phyloP scores from a whole-genome alignment of 306 rosid genomes.

The Begonia masoniana region DNA sequence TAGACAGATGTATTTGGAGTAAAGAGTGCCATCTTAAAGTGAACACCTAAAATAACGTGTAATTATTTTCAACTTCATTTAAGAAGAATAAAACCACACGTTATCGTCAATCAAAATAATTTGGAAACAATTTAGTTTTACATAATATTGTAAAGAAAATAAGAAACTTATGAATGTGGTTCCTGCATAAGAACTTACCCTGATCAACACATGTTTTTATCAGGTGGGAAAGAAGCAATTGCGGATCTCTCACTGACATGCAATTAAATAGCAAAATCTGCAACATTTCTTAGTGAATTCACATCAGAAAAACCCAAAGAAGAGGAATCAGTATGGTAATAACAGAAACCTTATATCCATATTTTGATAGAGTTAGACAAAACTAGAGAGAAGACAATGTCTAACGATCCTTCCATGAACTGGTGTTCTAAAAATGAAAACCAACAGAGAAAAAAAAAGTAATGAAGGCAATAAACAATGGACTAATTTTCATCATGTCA shows the following conservation, averaged over 20 bases:
- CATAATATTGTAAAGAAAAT: too few species aligned
- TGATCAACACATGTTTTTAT: conserved; percentile 73
- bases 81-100: too few species aligned
- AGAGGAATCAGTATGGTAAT: not conserved
- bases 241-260: conserved; percentile 85
- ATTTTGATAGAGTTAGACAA: too few species aligned
- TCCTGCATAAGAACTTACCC: conserved; percentile 33
- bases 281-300: conserved; percentile 11
- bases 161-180: not conserved
- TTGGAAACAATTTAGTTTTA: too few species aligned
- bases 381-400: too few species aligned
- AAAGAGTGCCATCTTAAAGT: conserved; percentile 82
- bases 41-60: conserved; percentile 33
- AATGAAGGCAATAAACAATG: too few species aligned
- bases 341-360: not conserved
- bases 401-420: too few species aligned
- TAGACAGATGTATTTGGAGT: conserved; percentile 74
- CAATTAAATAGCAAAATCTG: conserved; percentile 95
- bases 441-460: too few species aligned
- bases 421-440: too few species aligned
- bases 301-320: conserved; percentile 12
- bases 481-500: too few species aligned
- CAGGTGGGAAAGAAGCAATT: conserved; percentile 71
- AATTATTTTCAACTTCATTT: too few species aligned
- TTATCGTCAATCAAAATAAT: too few species aligned